Base-by-base conservation (phyloP, 352 stramenopile species). In the Pythium sp. region DNA sequence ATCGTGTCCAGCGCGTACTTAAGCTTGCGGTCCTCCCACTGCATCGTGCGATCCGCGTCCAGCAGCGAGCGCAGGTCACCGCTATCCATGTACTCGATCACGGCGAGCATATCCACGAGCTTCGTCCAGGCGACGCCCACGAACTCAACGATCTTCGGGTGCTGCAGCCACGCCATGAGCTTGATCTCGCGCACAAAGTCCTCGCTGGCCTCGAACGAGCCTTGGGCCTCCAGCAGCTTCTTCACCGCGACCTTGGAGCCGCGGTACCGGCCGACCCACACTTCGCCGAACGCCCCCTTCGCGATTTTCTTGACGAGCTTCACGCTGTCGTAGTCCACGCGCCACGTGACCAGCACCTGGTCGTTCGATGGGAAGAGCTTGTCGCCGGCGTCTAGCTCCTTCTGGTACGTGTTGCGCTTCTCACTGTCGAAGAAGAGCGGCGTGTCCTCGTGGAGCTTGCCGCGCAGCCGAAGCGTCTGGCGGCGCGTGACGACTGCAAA, bases 91-190 rank as follows among this genome's bases (percentile, higher is more conserved):
- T 76, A 91, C 66, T 91, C 83, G 46, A 84, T 81, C 11, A 91
- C 79, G 1, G 81, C 83, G 18, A 89, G 65, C 79, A 90, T 90
- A 53, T 91, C 83, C 60, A 83, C 73, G 41, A 89, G 62, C 51
- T 79, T 83, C 9, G 83, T 91, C 83, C 83, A 91, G 43, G 81
- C 83, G n/a, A 90, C 83, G 67, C 83, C 83, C n/a, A 91, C 63
- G 51, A 91, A 91, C 60, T 79, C 63, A 57, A 90, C 72, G 68
- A 91, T 78, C 60, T 87, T 89, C 12, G 81, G 83, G 64, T 91
- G 81, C 59, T 87, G 70, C 43, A 91, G 73, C 79, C 81, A 89
- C 46, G 83, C 81, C 79, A 90, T 87, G 38, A 91, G 72, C 59
- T 91, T 91, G 54, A 89, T 79, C 61, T 91, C 83, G 51, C 73